Base-by-base conservation (phyloP, 2,329 filamentous ascomycete genomes). In the Aspergillus ochraceus region DNA sequence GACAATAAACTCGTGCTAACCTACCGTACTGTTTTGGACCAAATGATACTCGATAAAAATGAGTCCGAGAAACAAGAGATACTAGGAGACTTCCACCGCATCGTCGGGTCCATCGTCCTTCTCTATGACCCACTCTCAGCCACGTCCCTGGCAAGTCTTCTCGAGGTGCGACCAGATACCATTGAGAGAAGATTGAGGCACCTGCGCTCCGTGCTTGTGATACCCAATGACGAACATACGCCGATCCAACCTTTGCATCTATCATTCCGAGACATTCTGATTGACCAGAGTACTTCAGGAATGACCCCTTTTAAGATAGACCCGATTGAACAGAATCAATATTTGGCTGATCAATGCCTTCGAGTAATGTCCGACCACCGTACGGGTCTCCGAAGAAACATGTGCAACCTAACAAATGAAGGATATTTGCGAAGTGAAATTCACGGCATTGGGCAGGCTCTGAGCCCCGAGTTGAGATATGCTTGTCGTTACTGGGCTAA, bases 91-190 rank as follows among this genome's bases (percentile, higher is more conserved):
- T 69, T 70, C 36, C 46, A 57, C 42, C 30, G 60, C 14, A 62
- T 69, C 17, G 53, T 73, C 54, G 70, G 70, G 11, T 52, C 56
- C 17, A 68, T 73, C 29, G 59, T 71, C 14, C 45, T 69, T 22
- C 64, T 71, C 22, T 60, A 53, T 52, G 58, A 57, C 17, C 65
- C 71, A 11, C 62, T 72, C 17, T 66, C 68, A 11, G 14, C 62
- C 14, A 60, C 30, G 24, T 30, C 63, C 8, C 39, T 72, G 19
- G 39, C 56, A 14, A 42, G 29, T 12, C 60, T 68, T 46, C 53
- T 64, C 20, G 17, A 49, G 8, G 20, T 66, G 14, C 10, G 45
- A 6, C 45, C 39, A 26, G 42, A 60, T 1, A 52, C 60, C 47
- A 62, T 70, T n/a, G 55, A 26, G 9, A 20, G 55, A 5, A 52